phyloP scores from a whole-genome alignment of 768 basidiomycete species.

The Lactifluus pinguis region DNA sequence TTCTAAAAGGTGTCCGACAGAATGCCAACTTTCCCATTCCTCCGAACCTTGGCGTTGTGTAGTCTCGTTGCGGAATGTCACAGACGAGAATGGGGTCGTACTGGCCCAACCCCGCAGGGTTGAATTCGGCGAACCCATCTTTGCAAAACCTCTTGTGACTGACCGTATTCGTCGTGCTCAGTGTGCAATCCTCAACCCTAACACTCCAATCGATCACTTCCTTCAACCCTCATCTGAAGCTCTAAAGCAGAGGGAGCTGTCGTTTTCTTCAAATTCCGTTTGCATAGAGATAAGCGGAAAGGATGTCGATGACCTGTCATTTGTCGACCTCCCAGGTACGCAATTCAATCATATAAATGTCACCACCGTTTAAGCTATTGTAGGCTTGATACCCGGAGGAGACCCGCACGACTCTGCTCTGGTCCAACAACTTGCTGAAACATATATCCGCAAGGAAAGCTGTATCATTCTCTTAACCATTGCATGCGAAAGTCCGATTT shows the following conservation, averaged over 20 bases:
- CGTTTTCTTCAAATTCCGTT: constrained; percentile 33
- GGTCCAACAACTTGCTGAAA: constrained; percentile 45
- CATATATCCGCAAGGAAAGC: constrained; percentile 52
- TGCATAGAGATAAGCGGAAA: constrained; percentile 30
- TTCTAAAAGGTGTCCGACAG: constrained; percentile 29
- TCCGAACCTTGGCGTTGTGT: constrained; percentile 27
- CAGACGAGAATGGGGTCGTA: constrained; percentile 22
- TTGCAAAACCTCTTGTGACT: constrained; percentile 45
- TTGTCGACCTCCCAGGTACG: constrained; percentile 34
- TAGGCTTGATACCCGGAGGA: constrained; percentile 50
- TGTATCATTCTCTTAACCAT: constrained; percentile 56
- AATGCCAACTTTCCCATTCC: constrained; percentile 27
- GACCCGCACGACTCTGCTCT: constrained; percentile 50
- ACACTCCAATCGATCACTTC: constrained; percentile 27
- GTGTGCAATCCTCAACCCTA: constrained; percentile 55
- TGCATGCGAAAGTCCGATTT: constrained; percentile 53
- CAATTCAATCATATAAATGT: neutral
- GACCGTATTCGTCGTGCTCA: constrained; percentile 61
- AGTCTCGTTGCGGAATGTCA: constrained; percentile 27
- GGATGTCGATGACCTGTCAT: constrained; percentile 33
- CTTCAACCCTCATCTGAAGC: constrained; percentile 32
- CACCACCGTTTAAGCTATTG: neutral
- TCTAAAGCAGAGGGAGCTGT: constrained; percentile 16
- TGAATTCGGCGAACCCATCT: constrained; percentile 33
- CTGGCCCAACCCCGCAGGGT: constrained; percentile 29